phyloP scores from a whole-genome alignment of 768 basidiomycete species.

The Rhizopogon vulgaris region DNA sequence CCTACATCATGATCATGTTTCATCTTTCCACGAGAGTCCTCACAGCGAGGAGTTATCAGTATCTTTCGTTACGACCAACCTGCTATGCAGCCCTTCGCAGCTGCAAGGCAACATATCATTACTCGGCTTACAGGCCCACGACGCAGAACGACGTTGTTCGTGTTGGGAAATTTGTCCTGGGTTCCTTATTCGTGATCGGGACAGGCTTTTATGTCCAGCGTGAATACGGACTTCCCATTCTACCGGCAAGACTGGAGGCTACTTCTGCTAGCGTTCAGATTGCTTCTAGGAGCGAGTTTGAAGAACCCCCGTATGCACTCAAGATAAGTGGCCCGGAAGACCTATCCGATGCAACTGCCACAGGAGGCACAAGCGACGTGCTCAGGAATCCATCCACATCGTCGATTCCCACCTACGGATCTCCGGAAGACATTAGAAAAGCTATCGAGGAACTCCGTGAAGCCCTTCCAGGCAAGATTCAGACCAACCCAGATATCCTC shows the following conservation, averaged over 20 bases:
- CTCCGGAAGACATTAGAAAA: slow-evolving; percentile 36
- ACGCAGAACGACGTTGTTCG: slow-evolving; percentile 4
- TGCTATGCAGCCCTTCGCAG: neutral
- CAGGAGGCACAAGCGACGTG: neutral
- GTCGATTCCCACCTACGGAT: slow-evolving; percentile 34
- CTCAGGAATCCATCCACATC: neutral
- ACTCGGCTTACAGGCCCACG: neutral
- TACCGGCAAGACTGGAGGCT: slow-evolving; percentile 2
- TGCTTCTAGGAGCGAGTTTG: neutral
- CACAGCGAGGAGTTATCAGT: neutral
- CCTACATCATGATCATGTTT: neutral
- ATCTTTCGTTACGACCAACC: neutral
- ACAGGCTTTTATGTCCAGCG: slow-evolving; percentile 12
- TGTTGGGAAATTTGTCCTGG: slow-evolving; percentile 10
- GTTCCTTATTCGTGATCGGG: slow-evolving; percentile 16
- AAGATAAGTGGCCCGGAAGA: neutral
- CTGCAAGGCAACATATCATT: neutral
- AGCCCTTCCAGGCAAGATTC: slow-evolving; percentile 38
- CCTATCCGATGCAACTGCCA: neutral
- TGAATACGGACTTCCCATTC: neutral
- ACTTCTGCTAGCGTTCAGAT: neutral
- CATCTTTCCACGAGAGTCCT: neutral
- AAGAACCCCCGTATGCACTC: neutral
- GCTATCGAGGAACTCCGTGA: slow-evolving; percentile 50
- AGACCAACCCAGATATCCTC: slow-evolving; percentile 46